phyloP scores from a whole-genome alignment of 1,284 basidiomycete genomes.

The Rhodotorula sp. region DNA sequence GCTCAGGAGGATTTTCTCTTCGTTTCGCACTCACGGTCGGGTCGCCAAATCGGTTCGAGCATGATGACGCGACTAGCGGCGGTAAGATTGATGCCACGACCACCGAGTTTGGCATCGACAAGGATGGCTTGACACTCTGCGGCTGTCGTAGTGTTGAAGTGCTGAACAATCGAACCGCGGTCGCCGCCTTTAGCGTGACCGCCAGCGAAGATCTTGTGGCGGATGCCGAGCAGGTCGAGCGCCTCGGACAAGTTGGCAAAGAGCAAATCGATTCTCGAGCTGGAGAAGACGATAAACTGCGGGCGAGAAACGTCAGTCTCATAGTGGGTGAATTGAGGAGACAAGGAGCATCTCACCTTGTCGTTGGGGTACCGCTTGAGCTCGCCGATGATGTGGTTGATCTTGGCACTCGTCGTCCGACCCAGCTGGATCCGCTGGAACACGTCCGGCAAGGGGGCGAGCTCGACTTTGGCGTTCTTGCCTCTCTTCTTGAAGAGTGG shows the following conservation, averaged over 20 bases:
- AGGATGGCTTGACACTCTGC: slow-evolving; percentile 32
- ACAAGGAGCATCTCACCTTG: slow-evolving; percentile 11
- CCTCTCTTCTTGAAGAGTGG: slow-evolving; percentile 26
- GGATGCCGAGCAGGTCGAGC: slow-evolving; percentile 37
- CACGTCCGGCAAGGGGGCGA: slow-evolving; percentile 15
- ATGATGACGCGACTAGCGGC: slow-evolving; percentile 32
- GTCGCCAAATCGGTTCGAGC: slow-evolving; percentile 36
- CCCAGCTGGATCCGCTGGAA: slow-evolving; percentile 23
- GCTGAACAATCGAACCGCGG: slow-evolving; percentile 25
- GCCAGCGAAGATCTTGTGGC: slow-evolving; percentile 35
- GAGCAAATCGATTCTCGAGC: slow-evolving; percentile 25
- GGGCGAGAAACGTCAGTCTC: too few relatives aligned
- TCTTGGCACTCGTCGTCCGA: slow-evolving; percentile 28
- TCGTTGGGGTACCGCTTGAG: slow-evolving; percentile 26
- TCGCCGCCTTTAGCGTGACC: slow-evolving; percentile 16
- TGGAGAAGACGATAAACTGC: slow-evolving; percentile 38
- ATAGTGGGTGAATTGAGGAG: background rate
- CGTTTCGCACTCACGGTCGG: background rate
- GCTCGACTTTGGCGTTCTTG: slow-evolving; percentile 19
- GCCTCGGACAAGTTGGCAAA: slow-evolving; percentile 38
- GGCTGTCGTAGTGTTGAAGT: slow-evolving; percentile 31
- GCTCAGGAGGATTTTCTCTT: background rate
- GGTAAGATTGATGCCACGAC: slow-evolving; percentile 33
- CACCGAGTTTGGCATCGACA: slow-evolving; percentile 35
- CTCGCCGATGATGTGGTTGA: slow-evolving; percentile 35